Base-by-base conservation (phyloP, 1,284 basidiomycete genomes). In the Marasmius tenuissimus region DNA sequence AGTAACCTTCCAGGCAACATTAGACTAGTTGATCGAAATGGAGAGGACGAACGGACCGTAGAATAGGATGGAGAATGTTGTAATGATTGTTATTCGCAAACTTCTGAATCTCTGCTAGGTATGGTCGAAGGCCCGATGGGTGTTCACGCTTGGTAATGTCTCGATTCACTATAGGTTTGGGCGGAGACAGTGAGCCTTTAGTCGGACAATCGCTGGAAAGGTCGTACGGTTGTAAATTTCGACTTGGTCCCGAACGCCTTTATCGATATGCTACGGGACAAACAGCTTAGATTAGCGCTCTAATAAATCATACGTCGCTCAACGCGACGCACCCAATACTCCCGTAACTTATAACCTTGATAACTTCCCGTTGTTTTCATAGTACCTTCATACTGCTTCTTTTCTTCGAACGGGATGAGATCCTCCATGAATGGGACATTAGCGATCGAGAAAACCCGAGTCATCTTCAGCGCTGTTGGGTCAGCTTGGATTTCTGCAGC, bases 361-460 rank as follows among this genome's bases (percentile, higher is more conserved):
- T 80, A 87, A 0, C 83, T 81, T 9, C 85, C 83, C 0, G 75
- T 78, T 54, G 76, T 74, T 60, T 84, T 82, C 59, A 82, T 81
- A 60, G 80, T 78, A 0, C 73, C 80, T 18, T 71, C 75, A 66
- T 86, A 86, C 20, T 68, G 69, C 56, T 72, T 68, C 72, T 90
- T 91, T 67, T 91, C 89, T 49, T 84, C 82, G 0, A 79, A 74
- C 7, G 69, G 63, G 1, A 88, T 85, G 2, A 47, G 45, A 47
- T 20, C 20, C 42, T 75, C 72, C 0, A 79, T 67, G 66, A 91
- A 85, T 0, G 87, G 81, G 14, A 88, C 66, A 63, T 89, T 81
- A 18, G 85, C 86, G 57, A 90, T 84, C 65, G 87, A 84, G 61
- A 87, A 83, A 35, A 87, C 80, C 37, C 85, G 77, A n/a, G 78